These are phyloP conservation scores for Aspergillus mulundensis DNA, from an alignment of 495 filamentous ascomycete genomes.

Conservation along the genomic window DNA sequence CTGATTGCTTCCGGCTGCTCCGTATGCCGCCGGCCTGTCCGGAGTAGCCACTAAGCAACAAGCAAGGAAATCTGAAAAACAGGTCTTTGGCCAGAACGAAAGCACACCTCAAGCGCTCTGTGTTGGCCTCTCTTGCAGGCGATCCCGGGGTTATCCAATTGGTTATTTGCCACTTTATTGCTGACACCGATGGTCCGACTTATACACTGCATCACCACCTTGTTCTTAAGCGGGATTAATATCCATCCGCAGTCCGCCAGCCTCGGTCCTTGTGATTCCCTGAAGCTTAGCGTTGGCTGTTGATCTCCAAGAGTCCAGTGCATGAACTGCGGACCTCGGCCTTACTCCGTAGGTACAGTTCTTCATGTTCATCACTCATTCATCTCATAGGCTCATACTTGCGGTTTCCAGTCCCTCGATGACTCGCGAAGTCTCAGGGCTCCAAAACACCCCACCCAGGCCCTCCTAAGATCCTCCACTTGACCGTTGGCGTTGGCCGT, in stretches of 20 bases:
- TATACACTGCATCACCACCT: background rate
- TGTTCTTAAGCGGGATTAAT: too few species aligned
- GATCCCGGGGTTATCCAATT: slow-evolving; percentile 1
- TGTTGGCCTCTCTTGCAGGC: background rate
- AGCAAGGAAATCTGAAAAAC: background rate
- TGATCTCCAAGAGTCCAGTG: slow-evolving; percentile 1
- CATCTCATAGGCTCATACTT: background rate
- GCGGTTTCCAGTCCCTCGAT: background rate
- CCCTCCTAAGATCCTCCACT: background rate
- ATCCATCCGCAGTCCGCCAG: background rate
- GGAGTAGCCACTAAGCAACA: background rate
- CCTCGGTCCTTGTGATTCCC: background rate
- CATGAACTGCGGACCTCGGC: background rate
- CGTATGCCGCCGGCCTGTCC: background rate
- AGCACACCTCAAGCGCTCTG: background rate
- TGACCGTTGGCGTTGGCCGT: background rate
- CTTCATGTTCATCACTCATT: background rate
- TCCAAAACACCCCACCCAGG: background rate
- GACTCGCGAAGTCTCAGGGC: background rate
- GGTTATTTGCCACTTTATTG: background rate
- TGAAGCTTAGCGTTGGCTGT: slow-evolving; percentile 3
- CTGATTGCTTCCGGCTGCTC: background rate
- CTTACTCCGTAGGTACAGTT: background rate
- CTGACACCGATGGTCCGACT: background rate
- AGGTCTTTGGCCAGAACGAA: background rate